phyloP scores from a whole-genome alignment of 2,329 filamentous ascomycete genomes.

The Blastomyces percursus region DNA sequence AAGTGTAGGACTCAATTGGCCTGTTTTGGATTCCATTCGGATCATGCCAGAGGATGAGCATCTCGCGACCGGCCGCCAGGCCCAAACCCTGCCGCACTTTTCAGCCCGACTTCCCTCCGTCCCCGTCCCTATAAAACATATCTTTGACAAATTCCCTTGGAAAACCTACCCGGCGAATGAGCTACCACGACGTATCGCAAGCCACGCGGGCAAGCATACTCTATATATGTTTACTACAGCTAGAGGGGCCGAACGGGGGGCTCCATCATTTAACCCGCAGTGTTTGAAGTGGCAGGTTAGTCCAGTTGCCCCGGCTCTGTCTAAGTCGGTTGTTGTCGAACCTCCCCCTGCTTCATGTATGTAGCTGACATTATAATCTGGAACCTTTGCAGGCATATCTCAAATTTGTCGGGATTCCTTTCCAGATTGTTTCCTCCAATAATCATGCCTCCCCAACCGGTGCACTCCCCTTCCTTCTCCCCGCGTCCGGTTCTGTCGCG shows the following conservation, averaged over 20 bases:
- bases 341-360: too few relatives aligned
- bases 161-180: slow-evolving; percentile 62
- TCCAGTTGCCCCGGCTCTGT: not conserved
- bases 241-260: slow-evolving; percentile 48
- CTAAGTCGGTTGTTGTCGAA: too few relatives aligned
- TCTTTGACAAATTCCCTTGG: slow-evolving; percentile 80
- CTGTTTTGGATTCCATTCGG: slow-evolving; percentile 13
- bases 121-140: slow-evolving; percentile 62
- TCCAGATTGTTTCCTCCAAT: slow-evolving; percentile 59
- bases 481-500: slow-evolving; percentile 23
- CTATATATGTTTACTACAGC: slow-evolving; percentile 68
- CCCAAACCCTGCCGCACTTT: slow-evolving; percentile 10
- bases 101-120: slow-evolving; percentile 30
- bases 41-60: slow-evolving; percentile 18
- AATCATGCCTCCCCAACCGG: slow-evolving; percentile 91
- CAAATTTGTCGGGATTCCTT: slow-evolving; percentile 59
- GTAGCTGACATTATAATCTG: not conserved
- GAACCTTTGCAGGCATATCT: slow-evolving; percentile 59
- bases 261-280: slow-evolving; percentile 77
- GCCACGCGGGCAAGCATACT: slow-evolving; percentile 39
- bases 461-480: slow-evolving; percentile 75
- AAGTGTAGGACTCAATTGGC: not conserved
- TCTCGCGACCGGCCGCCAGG: slow-evolving; percentile 7
- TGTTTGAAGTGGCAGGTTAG: slow-evolving; percentile 94
- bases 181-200: slow-evolving; percentile 54